Base-by-base conservation (phyloP, 2,329 filamentous ascomycete species). In the Penicillium corylophilum region DNA sequence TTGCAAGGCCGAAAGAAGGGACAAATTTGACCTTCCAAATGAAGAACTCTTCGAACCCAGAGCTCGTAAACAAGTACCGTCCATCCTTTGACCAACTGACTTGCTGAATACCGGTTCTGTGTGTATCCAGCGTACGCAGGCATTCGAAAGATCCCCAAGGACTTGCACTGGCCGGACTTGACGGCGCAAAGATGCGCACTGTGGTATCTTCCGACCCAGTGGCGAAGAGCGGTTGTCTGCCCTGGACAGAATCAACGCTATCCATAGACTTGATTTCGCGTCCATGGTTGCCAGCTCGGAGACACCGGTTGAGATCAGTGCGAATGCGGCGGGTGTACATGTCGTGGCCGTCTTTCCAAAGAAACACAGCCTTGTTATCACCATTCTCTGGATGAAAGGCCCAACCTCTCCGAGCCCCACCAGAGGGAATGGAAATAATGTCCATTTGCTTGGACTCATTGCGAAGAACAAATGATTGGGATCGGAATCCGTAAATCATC, bases 11-110 rank as follows among this genome's bases (percentile, higher is more conserved):
- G 50, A 82, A 72, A 1, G 78, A 75, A 23, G 84, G 77, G 6
- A 88, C 68, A 10, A 66, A 64, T 42, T 76, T 77, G 29, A 93
- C 70, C 36, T 82, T 80, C 93, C 94, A 99, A 10, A 92, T 81
- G 62, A 87, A 93, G 57, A 97, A 87, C 70, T 99, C 93, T 68
- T 96, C 93, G 54, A 85, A 86, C 0, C 92, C 94, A 5, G 84
- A 90, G 63, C 90, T 92, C 58, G 89, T 96, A 67, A 97, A 88
- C 2, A 99, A 81, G 61, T 87, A 88, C 1, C 77, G 70, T 2
- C 86, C 82, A 42, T 82, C 79, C 0, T 70, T 67, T 1, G 88
- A 84, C 89, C 90, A 97, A 53, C 81, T 81, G 1, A 96, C 75
- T 55, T 86, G 81, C 68, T 96, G 93, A 7, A 97, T 83, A 0